Base-by-base conservation (phyloP, 352 stramenopile genomes). In the Phytophthora chlamydospora region DNA sequence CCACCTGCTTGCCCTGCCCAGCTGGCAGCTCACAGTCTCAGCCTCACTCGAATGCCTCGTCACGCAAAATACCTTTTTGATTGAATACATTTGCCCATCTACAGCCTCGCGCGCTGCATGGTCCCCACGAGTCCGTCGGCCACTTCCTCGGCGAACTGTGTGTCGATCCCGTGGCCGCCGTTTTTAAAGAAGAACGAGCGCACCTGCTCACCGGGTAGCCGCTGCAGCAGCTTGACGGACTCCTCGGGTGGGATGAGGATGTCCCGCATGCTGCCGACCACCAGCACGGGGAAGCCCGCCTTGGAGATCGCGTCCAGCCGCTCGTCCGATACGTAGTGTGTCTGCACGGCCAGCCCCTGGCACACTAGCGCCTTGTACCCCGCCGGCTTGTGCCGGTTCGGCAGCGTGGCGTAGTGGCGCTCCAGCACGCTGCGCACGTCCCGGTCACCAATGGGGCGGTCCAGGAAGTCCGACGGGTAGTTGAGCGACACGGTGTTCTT, bases 241-340 rank as follows among this genome's bases (percentile, higher is more conserved):
- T 83, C 62, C 11, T 63, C 49, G 0, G 64, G 62, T 5, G 69
- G 71, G 35, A 83, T 83, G 16, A 83, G 39, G 42, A 74, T 63
- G 55, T 86, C 74, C 4, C 71, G 40, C 42, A 66, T 69, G 33
- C 62, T 70, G 19, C 73, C 76, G 12, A 86, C 46, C 16, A 86
- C 58, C 6, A 83, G 58, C 6, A 86, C 61, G 7, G 76, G 76
- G 52, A 78, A 86, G 0, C 71, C 76, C 0, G 55, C 44, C 10
- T 68, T 58, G 10, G 58, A 58, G n/a, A 86, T 78, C 14, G 32
- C 46, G 11, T 54, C 50, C 8, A 85, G 54, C 0, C 76, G 64
- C 41, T 80, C 73, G 41, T 83, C 73, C 36, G 65, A 79, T 27
- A 86, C 68, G 35, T 67, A 78, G 56, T 86, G 76, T 14, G 74